Conservation (phyloP, 2,329 filamentous ascomycete genomes). For the Arthrobotrys iridis region DNA sequence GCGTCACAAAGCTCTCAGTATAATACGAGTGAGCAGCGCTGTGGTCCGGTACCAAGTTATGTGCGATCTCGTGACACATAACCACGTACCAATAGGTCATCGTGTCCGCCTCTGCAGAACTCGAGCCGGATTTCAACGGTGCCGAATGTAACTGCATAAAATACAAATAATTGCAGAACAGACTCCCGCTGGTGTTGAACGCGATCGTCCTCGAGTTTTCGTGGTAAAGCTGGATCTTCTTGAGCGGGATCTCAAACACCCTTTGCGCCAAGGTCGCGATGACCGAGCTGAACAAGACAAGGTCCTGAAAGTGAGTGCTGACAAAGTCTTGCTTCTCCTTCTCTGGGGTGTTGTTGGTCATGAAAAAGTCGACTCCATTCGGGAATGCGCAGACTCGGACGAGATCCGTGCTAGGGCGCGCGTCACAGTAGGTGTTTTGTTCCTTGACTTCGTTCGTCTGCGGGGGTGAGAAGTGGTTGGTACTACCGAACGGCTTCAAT, state of each 20-base stretch:
- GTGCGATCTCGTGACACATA: slow-evolving; percentile 93
- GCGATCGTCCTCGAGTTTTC: slow-evolving; percentile 86
- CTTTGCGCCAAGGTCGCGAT: slow-evolving; percentile 72
- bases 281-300: slow-evolving; percentile 76
- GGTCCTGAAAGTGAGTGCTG: slow-evolving; percentile 68
- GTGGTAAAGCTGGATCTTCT: slow-evolving; percentile 85
- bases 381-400: slow-evolving; percentile 31
- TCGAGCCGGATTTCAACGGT: slow-evolving; percentile 61
- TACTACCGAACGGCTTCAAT: slow-evolving; percentile 79
- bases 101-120: slow-evolving; percentile 70
- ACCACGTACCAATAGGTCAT: slow-evolving; percentile 92
- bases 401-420: slow-evolving; percentile 39
- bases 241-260: slow-evolving; percentile 76
- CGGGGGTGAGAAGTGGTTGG: slow-evolving; percentile 76
- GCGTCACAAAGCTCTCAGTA: slow-evolving; percentile 51
- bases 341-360: slow-evolving; percentile 32
- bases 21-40: slow-evolving; percentile 53
- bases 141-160: slow-evolving; percentile 41
- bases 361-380: slow-evolving; percentile 46
- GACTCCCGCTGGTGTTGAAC: slow-evolving; percentile 85
- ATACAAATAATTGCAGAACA: slow-evolving; percentile 84
- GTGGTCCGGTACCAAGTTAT: slow-evolving; percentile 77
- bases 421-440: slow-evolving; percentile 85
- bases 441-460: slow-evolving; percentile 79
- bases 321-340: slow-evolving; percentile 70